Percentiles rank a stretch among this genome's conserved stretches.
phyloP scores from a whole-genome alignment of 352 stramenopile species.

The Phytophthora cajani region DNA sequence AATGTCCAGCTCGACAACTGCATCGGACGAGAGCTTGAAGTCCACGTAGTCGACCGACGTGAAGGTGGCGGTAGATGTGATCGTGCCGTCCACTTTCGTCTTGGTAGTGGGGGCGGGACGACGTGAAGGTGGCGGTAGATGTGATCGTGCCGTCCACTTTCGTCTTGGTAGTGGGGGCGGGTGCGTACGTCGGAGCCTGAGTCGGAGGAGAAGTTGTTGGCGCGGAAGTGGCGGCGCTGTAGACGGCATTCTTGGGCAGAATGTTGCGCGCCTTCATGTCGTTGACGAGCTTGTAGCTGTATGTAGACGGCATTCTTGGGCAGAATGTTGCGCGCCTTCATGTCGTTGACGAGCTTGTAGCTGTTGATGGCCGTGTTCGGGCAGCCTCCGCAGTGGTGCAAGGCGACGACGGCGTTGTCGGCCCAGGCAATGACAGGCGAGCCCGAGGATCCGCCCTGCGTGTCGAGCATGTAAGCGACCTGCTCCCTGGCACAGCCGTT shows the following conservation, averaged over 20 bases:
- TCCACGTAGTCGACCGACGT: conserved; percentile 77
- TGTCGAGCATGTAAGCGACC: conserved; percentile 78
- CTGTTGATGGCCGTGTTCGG: conserved; percentile 83
- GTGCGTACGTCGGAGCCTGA: conserved; percentile 14
- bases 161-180: conserved; percentile 32
- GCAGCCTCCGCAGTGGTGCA: conserved; percentile 84
- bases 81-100: conserved; percentile 62
- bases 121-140: conserved; percentile 57
- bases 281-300: conserved; percentile 64
- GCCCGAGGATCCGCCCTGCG: conserved; percentile 70
- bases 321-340: conserved; percentile 51
- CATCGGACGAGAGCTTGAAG: conserved; percentile 47
- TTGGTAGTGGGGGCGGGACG: conserved; percentile 35
- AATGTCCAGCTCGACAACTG: conserved; percentile 65
- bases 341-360: conserved; percentile 62
- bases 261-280: conserved; percentile 54
- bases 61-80: conserved; percentile 58
- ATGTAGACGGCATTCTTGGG: conserved; percentile 54
- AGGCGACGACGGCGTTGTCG: conserved; percentile 73
- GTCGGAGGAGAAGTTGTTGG: conserved; percentile 28
- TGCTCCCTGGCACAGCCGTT: conserved; percentile 58
- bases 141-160: conserved; percentile 68
- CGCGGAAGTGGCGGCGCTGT: conserved; percentile 11
- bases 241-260: conserved; percentile 54
- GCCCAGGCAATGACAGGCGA: conserved; percentile 65